Evolutionary conservation across 176 grass and related monocot genomes (phyloP).

Genomic region (Carex kokanica): DNA sequence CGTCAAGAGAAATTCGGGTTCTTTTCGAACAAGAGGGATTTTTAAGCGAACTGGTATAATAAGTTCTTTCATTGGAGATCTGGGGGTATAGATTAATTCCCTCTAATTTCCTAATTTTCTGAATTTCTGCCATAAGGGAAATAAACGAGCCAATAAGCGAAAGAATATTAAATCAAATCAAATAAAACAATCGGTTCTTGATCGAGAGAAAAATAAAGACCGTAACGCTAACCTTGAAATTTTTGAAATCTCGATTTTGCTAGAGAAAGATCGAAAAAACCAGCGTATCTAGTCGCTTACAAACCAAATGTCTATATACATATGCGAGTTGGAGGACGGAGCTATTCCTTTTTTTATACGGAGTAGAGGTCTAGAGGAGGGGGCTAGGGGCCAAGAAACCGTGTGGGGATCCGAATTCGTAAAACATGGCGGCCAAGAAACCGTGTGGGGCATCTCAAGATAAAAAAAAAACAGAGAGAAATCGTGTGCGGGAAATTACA

Average conservation of each 20-base stretch:
- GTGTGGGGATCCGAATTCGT: not conserved
- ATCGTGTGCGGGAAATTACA: not conserved
- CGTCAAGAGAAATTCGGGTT: not conserved
- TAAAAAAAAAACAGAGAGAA: not conserved
- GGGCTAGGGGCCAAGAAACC: not conserved
- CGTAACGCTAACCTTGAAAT: not conserved
- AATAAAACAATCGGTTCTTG: not conserved
- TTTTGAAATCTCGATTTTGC: slow-evolving; percentile 2
- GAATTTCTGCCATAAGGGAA: slow-evolving; percentile 4
- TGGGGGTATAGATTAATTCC: not conserved
- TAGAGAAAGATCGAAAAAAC: not conserved
- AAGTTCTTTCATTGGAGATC: slow-evolving; percentile 4
- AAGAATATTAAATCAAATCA: not conserved
- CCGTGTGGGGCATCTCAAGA: not conserved
- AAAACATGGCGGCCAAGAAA: not conserved
- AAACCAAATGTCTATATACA: not conserved
- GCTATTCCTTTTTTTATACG: not conserved
- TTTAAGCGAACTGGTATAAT: not conserved
- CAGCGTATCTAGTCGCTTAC: not conserved
- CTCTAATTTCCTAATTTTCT: not conserved
- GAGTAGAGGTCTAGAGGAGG: not conserved
- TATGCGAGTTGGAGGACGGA: not conserved
- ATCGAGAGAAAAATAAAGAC: not conserved
- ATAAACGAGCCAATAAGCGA: not conserved
- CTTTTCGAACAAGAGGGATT: not conserved